These are phyloP conservation scores for Ulota crispa DNA, from an alignment of 225 moss, liverwort and hornwort species.

Conservation along the genomic window DNA sequence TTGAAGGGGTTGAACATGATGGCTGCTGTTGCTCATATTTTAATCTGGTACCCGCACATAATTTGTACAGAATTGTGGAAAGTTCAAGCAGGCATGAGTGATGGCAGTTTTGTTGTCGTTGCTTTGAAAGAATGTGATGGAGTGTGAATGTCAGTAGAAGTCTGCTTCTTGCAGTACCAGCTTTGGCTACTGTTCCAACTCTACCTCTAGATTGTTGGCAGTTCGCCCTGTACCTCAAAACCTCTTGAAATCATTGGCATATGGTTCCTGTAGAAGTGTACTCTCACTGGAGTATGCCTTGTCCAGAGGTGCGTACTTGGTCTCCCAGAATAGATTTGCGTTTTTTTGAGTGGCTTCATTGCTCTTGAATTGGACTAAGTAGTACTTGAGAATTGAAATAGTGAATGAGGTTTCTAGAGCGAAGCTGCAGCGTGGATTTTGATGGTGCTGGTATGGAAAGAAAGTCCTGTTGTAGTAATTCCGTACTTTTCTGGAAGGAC, in stretches of 20 bases:
- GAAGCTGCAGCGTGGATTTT: conserved; percentile 20
- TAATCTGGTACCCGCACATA: conserved; percentile 25
- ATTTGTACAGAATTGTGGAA: conserved; percentile 39
- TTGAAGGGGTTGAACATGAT: conserved; percentile 23
- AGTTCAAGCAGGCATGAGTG: conserved; percentile 3
- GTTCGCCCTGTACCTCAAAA: neutral
- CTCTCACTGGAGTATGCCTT: neutral
- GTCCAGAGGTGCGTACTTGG: neutral
- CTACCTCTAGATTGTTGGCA: neutral
- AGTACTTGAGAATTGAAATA: neutral
- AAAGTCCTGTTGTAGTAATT: neutral
- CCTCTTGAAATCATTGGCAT: neutral
- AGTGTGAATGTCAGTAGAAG: neutral
- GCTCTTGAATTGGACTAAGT: neutral
- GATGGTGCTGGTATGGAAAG: conserved; percentile 11
- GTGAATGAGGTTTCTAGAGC: neutral
- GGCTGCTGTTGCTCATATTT: conserved; percentile 17
- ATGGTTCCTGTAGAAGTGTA: neutral
- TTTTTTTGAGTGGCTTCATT: neutral
- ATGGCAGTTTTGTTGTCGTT: neutral
- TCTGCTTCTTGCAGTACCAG: neutral
- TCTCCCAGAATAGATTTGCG: neutral
- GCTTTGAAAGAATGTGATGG: neutral
- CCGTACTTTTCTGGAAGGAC: conserved; percentile 1
- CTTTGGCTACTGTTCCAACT: neutral